Evolutionary conservation across 1,284 basidiomycete genomes (phyloP).

Genomic region (Ustilago trichophora): DNA sequence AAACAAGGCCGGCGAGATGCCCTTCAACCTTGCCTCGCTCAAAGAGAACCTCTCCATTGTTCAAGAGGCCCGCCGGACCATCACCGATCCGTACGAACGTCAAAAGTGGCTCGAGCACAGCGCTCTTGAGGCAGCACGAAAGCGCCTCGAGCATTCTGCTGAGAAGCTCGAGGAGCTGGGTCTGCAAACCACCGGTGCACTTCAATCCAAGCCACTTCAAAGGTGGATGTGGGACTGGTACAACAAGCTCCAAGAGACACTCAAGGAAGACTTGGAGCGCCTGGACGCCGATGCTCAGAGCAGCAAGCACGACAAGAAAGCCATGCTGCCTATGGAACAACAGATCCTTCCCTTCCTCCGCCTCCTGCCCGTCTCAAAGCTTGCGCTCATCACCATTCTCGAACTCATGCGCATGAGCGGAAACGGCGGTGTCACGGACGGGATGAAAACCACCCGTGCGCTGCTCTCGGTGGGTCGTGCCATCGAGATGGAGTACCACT

Average conservation of each 20-base stretch:
- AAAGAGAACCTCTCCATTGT: constrained; percentile 60
- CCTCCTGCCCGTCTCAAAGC: constrained; percentile 78
- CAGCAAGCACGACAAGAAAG: constrained; percentile 4
- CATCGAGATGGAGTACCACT: constrained; percentile 76
- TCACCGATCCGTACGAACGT: constrained; percentile 58
- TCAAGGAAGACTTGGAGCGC: constrained; percentile 45
- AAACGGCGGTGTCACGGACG: constrained; percentile 79
- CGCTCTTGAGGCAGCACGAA: constrained; percentile 60
- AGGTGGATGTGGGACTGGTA: constrained; percentile 66
- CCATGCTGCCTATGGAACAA: constrained; percentile 34
- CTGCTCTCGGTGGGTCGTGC: constrained; percentile 84
- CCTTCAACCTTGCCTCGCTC: constrained; percentile 58
- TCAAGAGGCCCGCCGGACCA: constrained; percentile 46
- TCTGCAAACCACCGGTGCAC: constrained; percentile 40
- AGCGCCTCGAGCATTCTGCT: constrained; percentile 55
- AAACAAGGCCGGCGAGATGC: constrained; percentile 39
- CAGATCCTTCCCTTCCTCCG: constrained; percentile 74
- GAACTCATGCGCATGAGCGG: constrained; percentile 87
- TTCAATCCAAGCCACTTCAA: constrained; percentile 59
- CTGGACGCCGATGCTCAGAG: constrained; percentile 18
- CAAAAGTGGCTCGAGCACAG: constrained; percentile 65
- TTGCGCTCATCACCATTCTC: constrained; percentile 88
- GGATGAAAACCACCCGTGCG: constrained; percentile 89
- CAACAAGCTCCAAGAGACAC: constrained; percentile 48
- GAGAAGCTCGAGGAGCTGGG: constrained; percentile 58